phyloP scores from a whole-genome alignment of 495 filamentous ascomycete genomes.

The Sporormia fimetaria region DNA sequence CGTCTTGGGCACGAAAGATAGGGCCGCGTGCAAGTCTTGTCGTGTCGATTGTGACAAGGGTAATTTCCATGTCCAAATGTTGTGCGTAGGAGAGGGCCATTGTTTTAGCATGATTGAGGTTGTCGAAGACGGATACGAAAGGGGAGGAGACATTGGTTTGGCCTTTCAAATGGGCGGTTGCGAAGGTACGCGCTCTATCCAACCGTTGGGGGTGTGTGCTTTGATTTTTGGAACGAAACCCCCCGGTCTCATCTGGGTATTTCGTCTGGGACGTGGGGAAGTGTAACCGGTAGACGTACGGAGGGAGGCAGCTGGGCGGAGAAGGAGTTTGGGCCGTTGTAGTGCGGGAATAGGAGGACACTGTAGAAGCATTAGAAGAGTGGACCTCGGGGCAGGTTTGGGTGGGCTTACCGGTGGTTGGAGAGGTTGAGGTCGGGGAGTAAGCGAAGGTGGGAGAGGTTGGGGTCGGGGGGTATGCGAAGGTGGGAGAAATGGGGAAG shows the following conservation, averaged over 20 bases:
- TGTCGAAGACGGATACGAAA: slow-evolving; percentile 20
- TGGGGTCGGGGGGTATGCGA: no score
- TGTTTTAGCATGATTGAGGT: slow-evolving; percentile 10
- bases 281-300: slow-evolving; percentile 10
- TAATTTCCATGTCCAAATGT: background rate
- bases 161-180: slow-evolving; percentile 13
- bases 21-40: slow-evolving; percentile 14
- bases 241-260: background rate
- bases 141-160: slow-evolving; percentile 20
- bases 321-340: background rate
- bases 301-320: slow-evolving; percentile 3
- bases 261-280: background rate
- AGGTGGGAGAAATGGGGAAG: no score
- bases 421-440: no score
- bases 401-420: no score
- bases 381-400: background rate
- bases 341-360: background rate
- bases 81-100: slow-evolving; percentile 9
- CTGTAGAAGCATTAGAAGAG: background rate
- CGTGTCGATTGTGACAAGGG: slow-evolving; percentile 15
- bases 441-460: no score
- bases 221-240: slow-evolving; percentile 5
- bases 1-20: slow-evolving; percentile 16
- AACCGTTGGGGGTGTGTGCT: background rate
- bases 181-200: slow-evolving; percentile 8